phyloP scores from a whole-genome alignment of 768 basidiomycete species.

The Pisolithus albus region DNA sequence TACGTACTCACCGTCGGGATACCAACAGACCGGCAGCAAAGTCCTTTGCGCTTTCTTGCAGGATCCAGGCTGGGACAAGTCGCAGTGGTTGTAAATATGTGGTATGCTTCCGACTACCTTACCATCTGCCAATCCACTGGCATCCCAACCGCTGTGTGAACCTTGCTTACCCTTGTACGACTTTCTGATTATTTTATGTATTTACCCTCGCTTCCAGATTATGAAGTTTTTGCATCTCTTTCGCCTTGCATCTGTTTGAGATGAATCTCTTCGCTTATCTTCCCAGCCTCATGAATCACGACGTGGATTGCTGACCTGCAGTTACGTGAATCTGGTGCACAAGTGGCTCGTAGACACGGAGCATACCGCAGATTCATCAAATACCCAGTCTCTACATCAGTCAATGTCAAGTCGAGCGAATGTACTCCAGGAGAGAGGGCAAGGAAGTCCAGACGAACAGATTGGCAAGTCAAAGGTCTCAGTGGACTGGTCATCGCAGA shows the following conservation, averaged over 20 bases:
- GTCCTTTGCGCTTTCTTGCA: conserved; percentile 94
- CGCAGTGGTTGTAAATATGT: conserved; percentile 58
- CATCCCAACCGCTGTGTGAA: background rate
- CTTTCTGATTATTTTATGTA: background rate
- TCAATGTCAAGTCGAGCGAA: conserved; percentile 64
- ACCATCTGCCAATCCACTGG: background rate
- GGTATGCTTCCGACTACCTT: background rate
- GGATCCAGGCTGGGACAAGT: conserved; percentile 86
- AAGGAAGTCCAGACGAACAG: conserved; percentile 79
- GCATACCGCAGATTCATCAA: conserved; percentile 66
- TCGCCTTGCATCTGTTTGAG: conserved; percentile 6
- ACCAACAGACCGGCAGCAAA: conserved; percentile 81
- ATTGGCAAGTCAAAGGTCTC: conserved; percentile 76
- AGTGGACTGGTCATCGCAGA: conserved; percentile 49
- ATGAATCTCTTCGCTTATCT: background rate
- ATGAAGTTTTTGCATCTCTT: background rate
- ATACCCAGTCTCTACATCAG: conserved; percentile 68
- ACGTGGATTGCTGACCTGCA: conserved; percentile 68
- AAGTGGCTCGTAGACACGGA: background rate
- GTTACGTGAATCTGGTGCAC: background rate
- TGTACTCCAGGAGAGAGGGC: conserved; percentile 78
- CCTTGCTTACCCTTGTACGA: background rate
- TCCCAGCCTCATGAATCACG: conserved; percentile 51
- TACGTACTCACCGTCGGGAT: background rate
- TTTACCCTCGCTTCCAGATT: background rate